Conservation (phyloP, 345 rosid genomes). For the Theobroma cacao region DNA sequence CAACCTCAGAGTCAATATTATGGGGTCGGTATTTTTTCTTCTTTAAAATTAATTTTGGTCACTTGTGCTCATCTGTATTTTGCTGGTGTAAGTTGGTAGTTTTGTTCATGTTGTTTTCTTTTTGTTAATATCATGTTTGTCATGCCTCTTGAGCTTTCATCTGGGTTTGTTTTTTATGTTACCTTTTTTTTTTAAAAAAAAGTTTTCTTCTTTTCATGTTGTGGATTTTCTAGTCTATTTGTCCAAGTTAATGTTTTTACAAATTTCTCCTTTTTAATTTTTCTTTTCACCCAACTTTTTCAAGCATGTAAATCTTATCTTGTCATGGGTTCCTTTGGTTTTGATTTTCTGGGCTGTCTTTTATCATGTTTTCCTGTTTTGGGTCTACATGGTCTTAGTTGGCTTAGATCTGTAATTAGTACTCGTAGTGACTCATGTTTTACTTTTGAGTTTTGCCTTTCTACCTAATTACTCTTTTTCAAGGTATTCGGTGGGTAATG, state of each 20-base stretch:
- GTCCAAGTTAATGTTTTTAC: background rate
- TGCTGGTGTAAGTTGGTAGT: background rate
- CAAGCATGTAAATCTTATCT: background rate
- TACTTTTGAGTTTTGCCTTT: background rate
- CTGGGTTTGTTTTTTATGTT: background rate
- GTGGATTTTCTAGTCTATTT: background rate
- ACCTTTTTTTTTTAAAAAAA: background rate
- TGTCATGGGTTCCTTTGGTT: background rate
- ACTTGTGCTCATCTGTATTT: background rate
- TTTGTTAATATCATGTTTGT: background rate
- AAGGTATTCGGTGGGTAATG: background rate
- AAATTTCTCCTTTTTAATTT: background rate
- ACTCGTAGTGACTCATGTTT: background rate
- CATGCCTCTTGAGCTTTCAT: background rate
- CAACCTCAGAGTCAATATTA: constrained; percentile 93
- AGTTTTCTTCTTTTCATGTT: background rate
- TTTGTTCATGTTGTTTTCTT: background rate
- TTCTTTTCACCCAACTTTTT: background rate
- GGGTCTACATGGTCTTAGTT: constrained; percentile 9
- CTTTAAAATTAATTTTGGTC: background rate
- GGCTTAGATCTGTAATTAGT: constrained; percentile 39
- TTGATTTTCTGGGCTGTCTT: constrained; percentile 4
- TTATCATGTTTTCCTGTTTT: background rate
- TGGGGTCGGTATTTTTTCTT: constrained; percentile 62
- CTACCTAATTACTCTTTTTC: background rate